Evolutionary conservation across 208 protist genomes (phyloP).

Genomic region (Angomonas ambiguus): DNA sequence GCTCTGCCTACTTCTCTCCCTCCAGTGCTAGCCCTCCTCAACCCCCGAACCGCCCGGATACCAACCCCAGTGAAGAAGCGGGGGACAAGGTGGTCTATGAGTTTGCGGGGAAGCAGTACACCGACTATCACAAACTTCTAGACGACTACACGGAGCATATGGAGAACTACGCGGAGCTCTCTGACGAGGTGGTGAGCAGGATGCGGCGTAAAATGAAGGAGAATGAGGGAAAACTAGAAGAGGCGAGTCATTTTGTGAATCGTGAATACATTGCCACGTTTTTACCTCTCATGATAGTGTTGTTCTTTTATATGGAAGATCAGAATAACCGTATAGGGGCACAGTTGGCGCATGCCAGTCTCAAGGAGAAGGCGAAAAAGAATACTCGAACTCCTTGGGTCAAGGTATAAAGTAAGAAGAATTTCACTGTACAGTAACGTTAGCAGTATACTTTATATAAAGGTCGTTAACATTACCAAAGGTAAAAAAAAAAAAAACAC

Average conservation of each 20-base stretch:
- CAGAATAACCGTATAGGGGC: background rate
- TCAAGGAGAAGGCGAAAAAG: slow-evolving; percentile 3
- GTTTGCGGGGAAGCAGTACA: slow-evolving; percentile 16
- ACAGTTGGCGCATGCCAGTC: background rate
- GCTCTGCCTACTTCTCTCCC: background rate
- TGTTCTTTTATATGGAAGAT: slow-evolving; percentile 2
- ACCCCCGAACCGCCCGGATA: background rate
- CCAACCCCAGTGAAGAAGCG: background rate
- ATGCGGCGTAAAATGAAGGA: slow-evolving; percentile 6
- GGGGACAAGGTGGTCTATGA: background rate
- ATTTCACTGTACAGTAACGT: too few species aligned
- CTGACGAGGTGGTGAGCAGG: slow-evolving; percentile 1
- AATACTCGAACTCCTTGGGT: background rate
- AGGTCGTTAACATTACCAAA: background rate
- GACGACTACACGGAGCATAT: slow-evolving; percentile 41
- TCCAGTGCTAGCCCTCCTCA: background rate
- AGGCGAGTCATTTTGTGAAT: background rate
- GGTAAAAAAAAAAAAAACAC: background rate
- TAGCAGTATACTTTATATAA: too few species aligned
- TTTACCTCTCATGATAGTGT: background rate
- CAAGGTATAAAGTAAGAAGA: background rate
- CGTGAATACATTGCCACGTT: background rate
- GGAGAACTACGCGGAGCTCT: slow-evolving; percentile 12
- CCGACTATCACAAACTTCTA: slow-evolving; percentile 38
- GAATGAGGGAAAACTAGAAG: slow-evolving; percentile 9